Base-by-base conservation (phyloP, 208 protist genomes). In the Wallacemonas rigidus region DNA sequence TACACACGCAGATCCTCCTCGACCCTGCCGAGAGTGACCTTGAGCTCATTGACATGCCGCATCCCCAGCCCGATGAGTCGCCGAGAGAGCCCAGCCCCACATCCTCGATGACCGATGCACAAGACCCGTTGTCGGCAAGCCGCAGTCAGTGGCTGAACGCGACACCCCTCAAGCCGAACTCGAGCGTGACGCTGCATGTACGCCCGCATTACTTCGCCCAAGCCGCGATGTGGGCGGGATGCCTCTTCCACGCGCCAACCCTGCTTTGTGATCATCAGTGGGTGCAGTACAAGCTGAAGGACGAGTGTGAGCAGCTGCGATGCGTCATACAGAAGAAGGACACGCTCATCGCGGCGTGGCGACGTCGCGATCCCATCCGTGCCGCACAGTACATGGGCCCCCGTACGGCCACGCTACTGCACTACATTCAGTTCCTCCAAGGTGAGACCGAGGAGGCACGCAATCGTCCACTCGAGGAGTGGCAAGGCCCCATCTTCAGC, bases 211-310 rank as follows among this genome's bases (percentile, higher is more conserved):
- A 90, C 39, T 79, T 92, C 38, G 71, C 67, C 1, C 80, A 95
- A 67, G 85, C 85, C 1, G 72, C 77, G 11, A 75, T 95, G 79
- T 95, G 89, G 87, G 87, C 83, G 1, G 81, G 80, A 64, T 80
- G 81, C 57, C 82, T 95, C 57, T 87, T 95, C 51, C 86, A 88
- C 72, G 74, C 71, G 56, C 89, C 89, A 0, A 72, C 75, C 1
- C 72, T 61, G 39, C 55, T 91, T 0, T 68, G 67, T 3, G 74
- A 61, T 0, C 83, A 84, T 3, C 53, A 57, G n/a, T 95, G 89
- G 87, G 72, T 92, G 14, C 88, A 95, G 83, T 95, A 92, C 82
- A 95, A 92, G 75, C 82, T 95, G n/a, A 95, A 95, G 77, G 85
- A 91, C 69, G 89, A 95, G 76, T 85, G 76, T 55, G 86, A 91